A percentile compares a stretch with the other conserved stretches of the same genome.
These are phyloP conservation scores for Tylopilus orsonianus DNA, from an alignment of 1,284 basidiomycete species.

Conservation along the genomic window DNA sequence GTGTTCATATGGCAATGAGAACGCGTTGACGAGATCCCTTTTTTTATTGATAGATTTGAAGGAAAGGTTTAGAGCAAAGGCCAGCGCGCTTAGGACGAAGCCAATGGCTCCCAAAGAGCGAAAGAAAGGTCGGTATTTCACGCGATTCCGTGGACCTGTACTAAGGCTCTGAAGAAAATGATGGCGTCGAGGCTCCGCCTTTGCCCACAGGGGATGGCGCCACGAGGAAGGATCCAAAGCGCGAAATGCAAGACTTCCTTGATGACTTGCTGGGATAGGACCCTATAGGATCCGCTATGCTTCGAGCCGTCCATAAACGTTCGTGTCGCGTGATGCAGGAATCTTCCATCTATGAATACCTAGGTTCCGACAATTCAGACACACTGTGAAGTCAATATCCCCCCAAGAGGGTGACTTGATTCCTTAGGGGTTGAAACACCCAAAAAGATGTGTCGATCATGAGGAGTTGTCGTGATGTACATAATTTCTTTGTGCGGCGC, in stretches of 20 bases:
- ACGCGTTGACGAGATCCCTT: background rate
- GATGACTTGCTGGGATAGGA: constrained; percentile 60
- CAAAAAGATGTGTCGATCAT: background rate
- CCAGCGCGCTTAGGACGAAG: constrained; percentile 47
- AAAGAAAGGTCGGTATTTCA: constrained; percentile 36
- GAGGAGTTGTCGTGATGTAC: constrained; percentile 16
- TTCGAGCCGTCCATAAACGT: background rate
- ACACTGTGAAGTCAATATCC: too few species aligned
- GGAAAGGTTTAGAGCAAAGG: constrained; percentile 60
- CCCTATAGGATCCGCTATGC: background rate
- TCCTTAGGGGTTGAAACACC: constrained; percentile 1
- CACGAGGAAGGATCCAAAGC: constrained; percentile 51
- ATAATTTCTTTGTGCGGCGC: constrained; percentile 13
- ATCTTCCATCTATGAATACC: background rate
- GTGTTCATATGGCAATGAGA: background rate
- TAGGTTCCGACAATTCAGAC: background rate
- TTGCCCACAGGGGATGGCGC: constrained; percentile 39
- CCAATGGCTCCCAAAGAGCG: constrained; percentile 34
- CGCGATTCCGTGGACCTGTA: background rate
- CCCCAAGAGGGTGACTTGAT: too few species aligned
- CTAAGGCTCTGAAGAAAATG: constrained; percentile 27
- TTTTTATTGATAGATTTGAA: constrained; percentile 56
- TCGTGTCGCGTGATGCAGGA: background rate
- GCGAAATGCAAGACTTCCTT: constrained; percentile 70
- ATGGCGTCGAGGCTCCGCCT: constrained; percentile 53